Conservation (phyloP, 768 basidiomycete species). For the Sporobolomyces pararoseus region DNA sequence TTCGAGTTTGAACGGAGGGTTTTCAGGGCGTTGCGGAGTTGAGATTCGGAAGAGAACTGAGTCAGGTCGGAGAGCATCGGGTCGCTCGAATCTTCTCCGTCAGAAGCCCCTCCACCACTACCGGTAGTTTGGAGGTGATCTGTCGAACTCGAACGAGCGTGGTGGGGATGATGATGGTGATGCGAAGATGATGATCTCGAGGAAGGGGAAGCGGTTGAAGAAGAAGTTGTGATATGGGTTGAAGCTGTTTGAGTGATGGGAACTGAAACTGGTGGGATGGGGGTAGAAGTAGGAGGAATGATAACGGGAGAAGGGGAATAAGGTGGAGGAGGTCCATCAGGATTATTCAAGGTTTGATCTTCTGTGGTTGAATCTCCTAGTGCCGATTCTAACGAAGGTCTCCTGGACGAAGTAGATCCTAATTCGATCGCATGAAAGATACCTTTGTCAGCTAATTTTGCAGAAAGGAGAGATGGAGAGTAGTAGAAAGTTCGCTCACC, state of each 20-base stretch:
- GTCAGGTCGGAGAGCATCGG: neutral
- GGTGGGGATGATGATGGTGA: neutral
- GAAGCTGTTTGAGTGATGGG: constrained; percentile 6
- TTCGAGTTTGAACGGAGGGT: constrained; percentile 23
- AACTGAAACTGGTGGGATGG: neutral
- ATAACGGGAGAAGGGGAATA: constrained; percentile 15
- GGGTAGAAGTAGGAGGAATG: neutral
- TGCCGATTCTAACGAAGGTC: neutral
- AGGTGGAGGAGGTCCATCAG: constrained; percentile 21
- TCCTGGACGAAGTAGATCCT: constrained; percentile 16
- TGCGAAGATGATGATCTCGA: neutral
- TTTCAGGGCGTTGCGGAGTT: constrained; percentile 26
- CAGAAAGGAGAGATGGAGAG: neutral
- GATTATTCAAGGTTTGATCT: neutral
- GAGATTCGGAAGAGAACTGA: constrained; percentile 12
- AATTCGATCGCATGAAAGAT: neutral
- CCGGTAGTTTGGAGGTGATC: no score
- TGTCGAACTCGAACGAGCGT: neutral
- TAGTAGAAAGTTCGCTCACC: no score
- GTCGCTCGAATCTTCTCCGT: no score
- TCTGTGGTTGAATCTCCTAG: neutral
- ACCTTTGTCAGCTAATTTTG: no score
- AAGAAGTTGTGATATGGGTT: neutral
- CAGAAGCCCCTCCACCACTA: no score
- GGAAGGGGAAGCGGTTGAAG: constrained; percentile 6